Percentiles rank a stretch among this genome's conserved stretches.
Conservation (phyloP, 805 yeast genomes). For the Starmerella sirachaensis region DNA sequence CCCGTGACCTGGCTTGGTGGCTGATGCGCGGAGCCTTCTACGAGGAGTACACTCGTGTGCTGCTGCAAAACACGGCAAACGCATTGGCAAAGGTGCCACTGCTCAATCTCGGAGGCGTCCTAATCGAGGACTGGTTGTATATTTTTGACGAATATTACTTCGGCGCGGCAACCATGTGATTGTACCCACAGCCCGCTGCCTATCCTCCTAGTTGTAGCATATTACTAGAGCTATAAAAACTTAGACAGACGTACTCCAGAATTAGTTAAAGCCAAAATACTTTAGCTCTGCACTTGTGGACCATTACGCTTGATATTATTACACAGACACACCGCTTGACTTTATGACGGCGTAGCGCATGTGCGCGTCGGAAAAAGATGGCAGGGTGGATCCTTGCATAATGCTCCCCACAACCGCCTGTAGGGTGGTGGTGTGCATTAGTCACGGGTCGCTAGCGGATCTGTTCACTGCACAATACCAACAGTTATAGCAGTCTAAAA, state of each 20-base stretch:
- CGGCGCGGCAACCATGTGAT: constrained; percentile 12
- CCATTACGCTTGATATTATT: no score
- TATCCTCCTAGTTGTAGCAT: neutral
- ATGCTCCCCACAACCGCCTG: neutral
- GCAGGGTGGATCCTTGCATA: neutral
- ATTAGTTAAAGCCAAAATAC: no score
- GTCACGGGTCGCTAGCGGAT: constrained; percentile 1
- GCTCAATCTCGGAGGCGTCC: constrained; percentile 25
- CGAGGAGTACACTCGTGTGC: constrained; percentile 26
- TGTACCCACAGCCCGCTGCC: neutral
- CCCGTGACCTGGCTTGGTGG: constrained; percentile 30
- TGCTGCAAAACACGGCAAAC: constrained; percentile 23
- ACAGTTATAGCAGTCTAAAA: neutral
- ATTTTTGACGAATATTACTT: constrained; percentile 29
- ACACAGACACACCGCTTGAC: no score
- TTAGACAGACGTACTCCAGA: neutral
- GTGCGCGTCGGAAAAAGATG: neutral
- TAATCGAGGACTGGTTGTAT: constrained; percentile 31
- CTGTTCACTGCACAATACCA: neutral
- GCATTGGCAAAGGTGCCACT: constrained; percentile 27
- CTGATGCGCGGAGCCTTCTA: constrained; percentile 31
- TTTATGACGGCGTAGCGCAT: no score
- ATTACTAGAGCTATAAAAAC: neutral
- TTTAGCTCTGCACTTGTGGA: no score
- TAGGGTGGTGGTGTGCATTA: constrained; percentile 1